phyloP scores from a whole-genome alignment of 305 asterid species.

The Fraxinus paxiana region DNA sequence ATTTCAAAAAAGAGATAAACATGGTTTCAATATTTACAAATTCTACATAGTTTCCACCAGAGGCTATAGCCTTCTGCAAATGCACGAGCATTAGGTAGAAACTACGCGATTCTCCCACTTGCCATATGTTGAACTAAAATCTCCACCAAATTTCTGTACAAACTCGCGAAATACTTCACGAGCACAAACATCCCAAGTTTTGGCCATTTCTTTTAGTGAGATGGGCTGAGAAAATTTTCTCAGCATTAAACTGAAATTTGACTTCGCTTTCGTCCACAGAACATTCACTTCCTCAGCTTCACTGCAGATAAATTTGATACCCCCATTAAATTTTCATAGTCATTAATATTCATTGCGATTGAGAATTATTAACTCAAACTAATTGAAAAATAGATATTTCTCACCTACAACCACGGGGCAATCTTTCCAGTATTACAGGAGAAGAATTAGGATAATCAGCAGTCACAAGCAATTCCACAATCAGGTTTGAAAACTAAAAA shows the following conservation, averaged over 20 bases:
- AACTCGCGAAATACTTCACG: constrained; percentile 37
- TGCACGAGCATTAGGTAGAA: constrained; percentile 14
- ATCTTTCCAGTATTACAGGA: constrained; percentile 32
- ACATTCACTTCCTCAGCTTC: constrained; percentile 34
- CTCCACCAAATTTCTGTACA: constrained; percentile 40
- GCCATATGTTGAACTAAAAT: constrained; percentile 48
- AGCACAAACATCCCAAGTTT: constrained; percentile 45
- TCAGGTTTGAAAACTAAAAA: constrained; percentile 22
- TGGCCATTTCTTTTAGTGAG: constrained; percentile 43
- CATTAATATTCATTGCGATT: background rate
- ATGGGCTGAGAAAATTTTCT: constrained; percentile 32
- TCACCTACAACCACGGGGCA: constrained; percentile 32
- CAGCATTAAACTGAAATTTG: constrained; percentile 33
- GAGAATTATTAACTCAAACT: background rate
- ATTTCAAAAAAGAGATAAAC: background rate
- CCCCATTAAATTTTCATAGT: constrained; percentile 4
- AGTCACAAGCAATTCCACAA: constrained; percentile 36
- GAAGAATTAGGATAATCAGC: constrained; percentile 43
- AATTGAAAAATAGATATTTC: constrained; percentile 8
- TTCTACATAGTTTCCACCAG: background rate
- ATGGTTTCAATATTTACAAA: background rate
- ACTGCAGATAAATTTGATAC: constrained; percentile 24
- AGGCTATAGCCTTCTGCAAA: background rate
- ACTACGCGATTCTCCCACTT: constrained; percentile 36
- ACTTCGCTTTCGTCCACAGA: constrained; percentile 41